Conservation (phyloP, 768 basidiomycete species). For the Phaeotremella fagi region DNA sequence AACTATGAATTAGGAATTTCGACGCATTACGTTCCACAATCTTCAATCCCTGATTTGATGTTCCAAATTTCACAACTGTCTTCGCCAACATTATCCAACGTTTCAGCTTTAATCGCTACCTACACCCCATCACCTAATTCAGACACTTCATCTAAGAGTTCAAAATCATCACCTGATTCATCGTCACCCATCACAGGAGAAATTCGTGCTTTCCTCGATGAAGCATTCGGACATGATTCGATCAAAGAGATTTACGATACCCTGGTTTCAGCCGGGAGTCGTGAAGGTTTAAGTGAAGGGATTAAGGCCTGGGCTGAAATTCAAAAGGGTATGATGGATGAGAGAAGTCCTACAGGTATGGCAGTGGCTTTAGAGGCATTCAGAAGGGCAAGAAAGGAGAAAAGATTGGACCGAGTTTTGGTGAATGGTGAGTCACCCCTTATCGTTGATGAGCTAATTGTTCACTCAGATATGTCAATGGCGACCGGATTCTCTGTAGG, state of each 20-base stretch:
- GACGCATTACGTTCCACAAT: constrained; percentile 82
- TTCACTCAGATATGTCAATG: constrained; percentile 60
- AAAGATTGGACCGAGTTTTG: constrained; percentile 61
- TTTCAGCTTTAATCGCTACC: constrained; percentile 62
- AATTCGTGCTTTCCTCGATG: constrained; percentile 72
- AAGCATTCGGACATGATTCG: constrained; percentile 65
- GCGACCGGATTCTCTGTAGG: constrained; percentile 85
- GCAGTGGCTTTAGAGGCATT: constrained; percentile 81
- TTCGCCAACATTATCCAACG: constrained; percentile 42
- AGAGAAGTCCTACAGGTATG: constrained; percentile 85
- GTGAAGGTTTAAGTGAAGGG: constrained; percentile 49
- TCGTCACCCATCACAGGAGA: constrained; percentile 53
- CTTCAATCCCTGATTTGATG: constrained; percentile 66
- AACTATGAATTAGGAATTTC: constrained; percentile 83
- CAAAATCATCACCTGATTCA: constrained; percentile 31
- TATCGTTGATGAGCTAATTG: background rate
- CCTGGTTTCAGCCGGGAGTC: constrained; percentile 50
- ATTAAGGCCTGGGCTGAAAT: constrained; percentile 69
- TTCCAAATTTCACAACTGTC: constrained; percentile 59
- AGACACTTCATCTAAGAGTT: constrained; percentile 5
- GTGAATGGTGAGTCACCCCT: constrained; percentile 56
- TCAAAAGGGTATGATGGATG: constrained; percentile 60
- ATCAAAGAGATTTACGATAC: constrained; percentile 66
- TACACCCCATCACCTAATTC: constrained; percentile 52
- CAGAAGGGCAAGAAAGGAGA: constrained; percentile 60